These are phyloP conservation scores for Penicillium sp. DNA, from an alignment of 2,329 filamentous ascomycete genomes.

Conservation along the genomic window DNA sequence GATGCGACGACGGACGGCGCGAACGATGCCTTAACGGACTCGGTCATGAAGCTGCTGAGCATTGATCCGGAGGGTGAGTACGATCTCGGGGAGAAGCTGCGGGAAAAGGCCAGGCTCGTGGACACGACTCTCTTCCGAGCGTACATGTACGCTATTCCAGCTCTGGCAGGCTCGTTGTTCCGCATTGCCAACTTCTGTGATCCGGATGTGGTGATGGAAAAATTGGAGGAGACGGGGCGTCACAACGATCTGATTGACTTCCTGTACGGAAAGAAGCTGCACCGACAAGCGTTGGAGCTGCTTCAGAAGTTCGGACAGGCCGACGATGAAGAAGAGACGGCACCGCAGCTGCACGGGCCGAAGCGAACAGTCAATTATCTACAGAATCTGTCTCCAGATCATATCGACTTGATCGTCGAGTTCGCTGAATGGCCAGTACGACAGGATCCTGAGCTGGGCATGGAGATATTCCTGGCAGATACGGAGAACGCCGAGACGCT, in stretches of 20 bases:
- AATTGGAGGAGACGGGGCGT: constrained; percentile 73
- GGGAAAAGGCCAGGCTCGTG: too few species aligned
- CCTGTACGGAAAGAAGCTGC: constrained; percentile 86
- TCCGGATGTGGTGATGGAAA: constrained; percentile 86
- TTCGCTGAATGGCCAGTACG: constrained; percentile 81
- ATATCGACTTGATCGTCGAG: constrained; percentile 83
- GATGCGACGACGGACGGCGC: too few species aligned
- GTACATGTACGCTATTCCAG: constrained; percentile 85
- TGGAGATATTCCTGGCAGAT: constrained; percentile 89
- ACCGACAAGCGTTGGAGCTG: constrained; percentile 77
- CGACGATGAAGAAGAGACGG: too few species aligned
- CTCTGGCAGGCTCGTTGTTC: constrained; percentile 79
- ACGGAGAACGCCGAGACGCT: constrained; percentile 89
- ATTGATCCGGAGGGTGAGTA: too few species aligned
- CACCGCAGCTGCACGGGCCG: constrained; percentile 67
- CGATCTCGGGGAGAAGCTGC: too few species aligned
- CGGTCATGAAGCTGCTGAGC: constrained; percentile 41
- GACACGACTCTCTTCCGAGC: constrained; percentile 91
- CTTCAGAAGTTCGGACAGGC: constrained; percentile 69
- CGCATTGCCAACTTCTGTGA: constrained; percentile 96
- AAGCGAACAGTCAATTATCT: constrained; percentile 77
- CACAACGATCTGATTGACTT: constrained; percentile 97
- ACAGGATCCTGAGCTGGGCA: constrained; percentile 62
- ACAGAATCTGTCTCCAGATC: constrained; percentile 73
- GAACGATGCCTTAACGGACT: too few species aligned